Conservation (phyloP, 2,329 filamentous ascomycete genomes). For the Colletotrichum paranaense region DNA sequence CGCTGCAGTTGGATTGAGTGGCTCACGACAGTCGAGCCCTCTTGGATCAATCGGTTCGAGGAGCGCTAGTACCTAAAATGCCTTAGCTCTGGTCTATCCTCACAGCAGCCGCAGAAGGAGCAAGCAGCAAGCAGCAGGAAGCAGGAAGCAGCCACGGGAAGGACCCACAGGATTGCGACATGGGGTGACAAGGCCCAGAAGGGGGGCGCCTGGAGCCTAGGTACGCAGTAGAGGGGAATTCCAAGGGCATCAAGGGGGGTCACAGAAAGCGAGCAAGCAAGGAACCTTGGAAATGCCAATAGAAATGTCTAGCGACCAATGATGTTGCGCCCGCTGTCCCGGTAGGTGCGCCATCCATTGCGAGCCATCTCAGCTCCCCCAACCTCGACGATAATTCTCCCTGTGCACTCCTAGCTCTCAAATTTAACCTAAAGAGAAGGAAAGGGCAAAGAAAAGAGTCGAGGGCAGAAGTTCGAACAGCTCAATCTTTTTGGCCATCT, state of each 20-base stretch:
- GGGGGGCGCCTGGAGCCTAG: too few relatives aligned
- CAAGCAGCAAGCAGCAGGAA: not conserved
- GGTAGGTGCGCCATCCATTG: not conserved
- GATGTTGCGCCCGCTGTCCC: not conserved
- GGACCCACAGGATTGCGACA: slow-evolving; percentile 33
- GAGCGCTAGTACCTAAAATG: slow-evolving; percentile 12
- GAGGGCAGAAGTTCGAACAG: not conserved
- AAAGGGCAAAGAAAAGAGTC: slow-evolving; percentile 10
- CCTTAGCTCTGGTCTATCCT: not conserved
- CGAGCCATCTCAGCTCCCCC: slow-evolving; percentile 20
- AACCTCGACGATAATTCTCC: slow-evolving; percentile 33
- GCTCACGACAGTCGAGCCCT: slow-evolving; percentile 20
- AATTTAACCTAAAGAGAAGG: not conserved
- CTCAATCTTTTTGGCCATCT: not conserved
- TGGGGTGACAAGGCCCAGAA: slow-evolving; percentile 24
- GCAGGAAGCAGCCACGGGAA: not conserved
- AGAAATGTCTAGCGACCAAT: slow-evolving; percentile 16
- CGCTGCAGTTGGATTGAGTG: slow-evolving; percentile 16
- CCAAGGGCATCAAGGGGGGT: not conserved
- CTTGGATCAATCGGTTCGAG: not conserved
- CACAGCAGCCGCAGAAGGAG: not conserved
- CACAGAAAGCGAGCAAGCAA: not conserved
- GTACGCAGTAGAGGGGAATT: not conserved
- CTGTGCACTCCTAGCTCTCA: slow-evolving; percentile 1
- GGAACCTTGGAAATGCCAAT: slow-evolving; percentile 9